phyloP scores from a whole-genome alignment of 257 asterid species.

The Solanum dulcamara region DNA sequence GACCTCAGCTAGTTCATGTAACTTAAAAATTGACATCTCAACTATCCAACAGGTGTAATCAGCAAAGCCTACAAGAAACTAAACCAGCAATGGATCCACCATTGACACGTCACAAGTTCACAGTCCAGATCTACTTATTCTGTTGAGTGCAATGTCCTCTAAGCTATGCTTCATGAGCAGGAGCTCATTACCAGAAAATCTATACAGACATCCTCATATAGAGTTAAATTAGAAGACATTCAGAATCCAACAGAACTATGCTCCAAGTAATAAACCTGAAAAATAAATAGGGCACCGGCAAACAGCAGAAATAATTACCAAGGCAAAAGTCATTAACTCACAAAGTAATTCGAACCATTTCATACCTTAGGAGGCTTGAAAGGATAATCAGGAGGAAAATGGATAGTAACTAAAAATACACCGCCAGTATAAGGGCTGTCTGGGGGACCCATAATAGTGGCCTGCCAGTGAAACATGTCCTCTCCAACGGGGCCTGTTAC shows the following conservation, averaged over 20 bases:
- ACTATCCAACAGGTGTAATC: not conserved
- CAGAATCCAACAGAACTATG: not conserved
- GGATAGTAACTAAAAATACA: conserved; percentile 58
- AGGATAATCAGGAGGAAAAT: conserved; percentile 74
- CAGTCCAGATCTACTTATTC: not conserved
- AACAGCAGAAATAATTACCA: not conserved
- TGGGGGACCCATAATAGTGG: conserved; percentile 75
- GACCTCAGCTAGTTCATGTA: not conserved
- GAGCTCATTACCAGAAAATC: not conserved
- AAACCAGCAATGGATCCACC: not conserved
- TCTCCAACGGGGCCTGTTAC: conserved; percentile 68
- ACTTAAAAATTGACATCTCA: not conserved
- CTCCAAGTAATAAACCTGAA: not conserved
- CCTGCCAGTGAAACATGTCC: conserved; percentile 87
- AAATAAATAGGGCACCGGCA: not conserved
- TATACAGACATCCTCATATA: not conserved
- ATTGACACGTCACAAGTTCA: not conserved
- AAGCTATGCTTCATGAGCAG: not conserved
- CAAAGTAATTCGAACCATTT: not conserved
- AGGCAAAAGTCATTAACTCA: not conserved
- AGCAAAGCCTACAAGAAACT: not conserved
- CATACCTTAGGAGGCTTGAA: conserved; percentile 71
- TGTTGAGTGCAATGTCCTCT: not conserved
- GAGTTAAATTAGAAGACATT: not conserved
- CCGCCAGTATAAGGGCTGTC: conserved; percentile 80